phyloP scores from a whole-genome alignment of 331 rosid species.

The Erythrophleum ivorense region DNA sequence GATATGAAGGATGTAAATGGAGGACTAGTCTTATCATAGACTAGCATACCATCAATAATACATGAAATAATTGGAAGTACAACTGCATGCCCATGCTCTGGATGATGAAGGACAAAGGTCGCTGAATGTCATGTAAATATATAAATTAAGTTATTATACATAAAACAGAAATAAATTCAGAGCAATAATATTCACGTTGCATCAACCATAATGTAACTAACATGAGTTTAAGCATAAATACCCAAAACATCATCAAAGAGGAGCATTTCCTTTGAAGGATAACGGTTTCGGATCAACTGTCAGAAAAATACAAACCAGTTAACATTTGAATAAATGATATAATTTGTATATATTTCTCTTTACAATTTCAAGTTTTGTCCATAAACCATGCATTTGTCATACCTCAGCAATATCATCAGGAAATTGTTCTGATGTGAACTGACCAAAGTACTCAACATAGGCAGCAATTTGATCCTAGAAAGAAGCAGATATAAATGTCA shows the following conservation, averaged over 20 bases:
- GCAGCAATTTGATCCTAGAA: slow-evolving; percentile 89
- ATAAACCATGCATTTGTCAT: slow-evolving; percentile 34
- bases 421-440: slow-evolving; percentile 92
- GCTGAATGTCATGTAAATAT: slow-evolving; percentile 54
- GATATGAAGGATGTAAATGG: slow-evolving; percentile 98
- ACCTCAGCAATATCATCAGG: slow-evolving; percentile 96
- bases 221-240: slow-evolving; percentile 59
- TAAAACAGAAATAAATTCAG: slow-evolving; percentile 24
- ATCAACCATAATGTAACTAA: slow-evolving; percentile 43
- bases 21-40: slow-evolving; percentile 70
- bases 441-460: slow-evolving; percentile 88
- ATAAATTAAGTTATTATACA: slow-evolving; percentile 45
- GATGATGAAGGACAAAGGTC: slow-evolving; percentile 94
- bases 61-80: slow-evolving; percentile 98
- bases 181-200: slow-evolving; percentile 9
- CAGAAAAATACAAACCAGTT: slow-evolving; percentile 44
- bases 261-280: slow-evolving; percentile 82
- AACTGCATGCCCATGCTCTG: slow-evolving; percentile 98
- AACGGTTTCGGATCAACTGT: slow-evolving; percentile 89
- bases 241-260: slow-evolving; percentile 98
- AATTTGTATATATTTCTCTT: slow-evolving; percentile 27
- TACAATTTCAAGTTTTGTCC: slow-evolving; percentile 6
- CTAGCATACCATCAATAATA: slow-evolving; percentile 83
- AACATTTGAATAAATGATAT: slow-evolving; percentile 25
- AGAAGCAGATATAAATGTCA: slow-evolving; percentile 30